Base-by-base conservation (phyloP, 768 basidiomycete genomes). In the Serendipita sp. region DNA sequence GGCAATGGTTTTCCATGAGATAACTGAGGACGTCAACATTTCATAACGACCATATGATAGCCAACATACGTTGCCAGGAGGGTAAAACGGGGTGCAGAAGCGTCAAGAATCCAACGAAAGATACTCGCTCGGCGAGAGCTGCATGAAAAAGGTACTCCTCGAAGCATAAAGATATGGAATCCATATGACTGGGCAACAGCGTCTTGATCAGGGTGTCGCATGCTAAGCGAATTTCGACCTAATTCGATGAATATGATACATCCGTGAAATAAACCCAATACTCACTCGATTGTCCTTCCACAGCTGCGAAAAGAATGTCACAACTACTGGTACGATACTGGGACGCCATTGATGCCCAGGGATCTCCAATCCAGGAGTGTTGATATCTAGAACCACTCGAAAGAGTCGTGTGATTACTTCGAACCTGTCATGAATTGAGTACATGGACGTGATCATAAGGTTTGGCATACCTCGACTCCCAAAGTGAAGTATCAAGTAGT, bases 21-120 rank as follows among this genome's bases (percentile, higher is more conserved):
- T 70, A 38, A 86, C 86, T 88, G 62, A 1, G 20, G 20, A 31
- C 7, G 22, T 7, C 50, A 3, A 56, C 17, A 33, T 24, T 13
- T 63, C 17, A 22, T 31, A 61, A 45, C 14, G 7, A n/a, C 5
- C 44, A 22, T 34, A 62, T 61, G 30, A 61, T 33, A 28, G 42
- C n/a, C 9, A 2, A 61, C 71, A 60, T 66, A 86, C 86, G 76
- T 78, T 75, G 75, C 87, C 87, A 89, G 14, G 66, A 70, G 17
- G 84, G 78, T 70, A 88, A 84, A 71, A 85, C 79, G 0, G 84
- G 75, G n/a, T 76, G 81, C 30, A 90, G 76, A 67, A 84, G 85
- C 31, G 81, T 76, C 17, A 88, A 73, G 71, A 88, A 89, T 7
- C 77, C 75, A 16, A 82, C 74, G 11, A 89, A 74, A 60, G 75